Evolutionary conservation across 768 basidiomycete genomes (phyloP).

Genomic region (Psilocybe sp.): DNA sequence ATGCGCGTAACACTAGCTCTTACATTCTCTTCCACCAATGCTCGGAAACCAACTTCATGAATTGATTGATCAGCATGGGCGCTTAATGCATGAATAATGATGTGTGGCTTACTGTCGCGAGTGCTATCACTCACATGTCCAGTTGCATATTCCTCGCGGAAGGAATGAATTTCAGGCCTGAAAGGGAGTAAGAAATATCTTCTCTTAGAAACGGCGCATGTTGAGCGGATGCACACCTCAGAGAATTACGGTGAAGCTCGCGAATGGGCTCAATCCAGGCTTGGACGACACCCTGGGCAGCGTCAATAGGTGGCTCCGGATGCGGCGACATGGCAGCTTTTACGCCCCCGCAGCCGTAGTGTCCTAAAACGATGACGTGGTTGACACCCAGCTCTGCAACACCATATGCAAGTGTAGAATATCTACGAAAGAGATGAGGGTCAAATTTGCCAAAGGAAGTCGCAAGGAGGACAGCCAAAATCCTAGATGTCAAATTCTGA

Average conservation of each 20-base stretch:
- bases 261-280: slow-evolving; percentile 40
- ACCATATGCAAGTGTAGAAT: slow-evolving; percentile 34
- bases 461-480: not conserved
- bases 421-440: not conserved
- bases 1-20: slow-evolving; percentile 29
- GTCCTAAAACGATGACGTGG: slow-evolving; percentile 41
- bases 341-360: slow-evolving; percentile 42
- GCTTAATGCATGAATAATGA: not conserved
- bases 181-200: not conserved
- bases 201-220: too few relatives aligned
- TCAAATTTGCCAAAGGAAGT: not conserved
- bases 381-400: slow-evolving; percentile 32
- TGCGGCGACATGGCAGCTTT: slow-evolving; percentile 32
- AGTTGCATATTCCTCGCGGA: slow-evolving; percentile 21
- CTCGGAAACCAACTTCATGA: slow-evolving; percentile 36
- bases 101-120: slow-evolving; percentile 14
- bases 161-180: slow-evolving; percentile 33
- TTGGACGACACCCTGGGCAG: slow-evolving; percentile 31
- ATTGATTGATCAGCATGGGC: not conserved
- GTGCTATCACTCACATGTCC: slow-evolving; percentile 19
- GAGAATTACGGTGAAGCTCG: slow-evolving; percentile 30
- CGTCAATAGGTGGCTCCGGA: slow-evolving; percentile 18
- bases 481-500: not conserved
- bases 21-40: slow-evolving; percentile 43
- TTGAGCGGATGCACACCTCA: slow-evolving; percentile 17